Percentiles rank a stretch among this genome's conserved stretches.
Conservation (phyloP, 176 grass and related monocot species). For the Raddia distichophylla region DNA sequence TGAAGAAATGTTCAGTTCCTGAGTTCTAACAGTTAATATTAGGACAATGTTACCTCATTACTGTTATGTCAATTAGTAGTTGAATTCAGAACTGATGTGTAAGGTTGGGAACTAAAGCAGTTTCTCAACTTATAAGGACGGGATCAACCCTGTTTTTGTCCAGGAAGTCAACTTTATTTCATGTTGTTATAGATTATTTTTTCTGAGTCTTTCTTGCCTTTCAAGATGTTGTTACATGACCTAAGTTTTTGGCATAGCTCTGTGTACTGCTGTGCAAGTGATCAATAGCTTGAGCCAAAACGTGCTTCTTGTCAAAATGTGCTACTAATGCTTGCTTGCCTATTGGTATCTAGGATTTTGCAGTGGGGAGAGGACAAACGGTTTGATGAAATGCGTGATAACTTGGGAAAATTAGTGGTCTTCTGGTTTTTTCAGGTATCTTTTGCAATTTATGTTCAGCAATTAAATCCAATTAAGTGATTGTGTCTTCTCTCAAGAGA, state of each 20-base stretch:
- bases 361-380: constrained; percentile 88
- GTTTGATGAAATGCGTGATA: constrained; percentile 86
- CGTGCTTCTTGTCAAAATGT: constrained; percentile 2
- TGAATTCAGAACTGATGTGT: background rate
- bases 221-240: constrained; percentile 1
- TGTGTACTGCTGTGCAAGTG: background rate
- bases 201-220: background rate
- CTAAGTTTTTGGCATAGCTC: background rate
- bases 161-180: constrained; percentile 14
- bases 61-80: background rate
- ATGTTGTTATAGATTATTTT: background rate
- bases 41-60: background rate
- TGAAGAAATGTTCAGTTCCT: too few species aligned
- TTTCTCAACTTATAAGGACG: background rate
- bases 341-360: constrained; percentile 63
- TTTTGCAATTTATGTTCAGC: constrained; percentile 32
- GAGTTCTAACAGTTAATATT: background rate
- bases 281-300: constrained; percentile 11
- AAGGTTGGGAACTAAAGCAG: background rate
- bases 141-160: background rate
- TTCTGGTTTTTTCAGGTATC: constrained; percentile 91
- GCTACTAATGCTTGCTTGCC: constrained; percentile 19
- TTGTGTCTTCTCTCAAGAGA: constrained; percentile 22
- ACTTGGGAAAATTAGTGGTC: constrained; percentile 74
- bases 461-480: constrained; percentile 9